A percentile compares a stretch with the other conserved stretches of the same genome.
Evolutionary conservation across 768 basidiomycete genomes (phyloP).

Genomic region (Roridomyces roridus): DNA sequence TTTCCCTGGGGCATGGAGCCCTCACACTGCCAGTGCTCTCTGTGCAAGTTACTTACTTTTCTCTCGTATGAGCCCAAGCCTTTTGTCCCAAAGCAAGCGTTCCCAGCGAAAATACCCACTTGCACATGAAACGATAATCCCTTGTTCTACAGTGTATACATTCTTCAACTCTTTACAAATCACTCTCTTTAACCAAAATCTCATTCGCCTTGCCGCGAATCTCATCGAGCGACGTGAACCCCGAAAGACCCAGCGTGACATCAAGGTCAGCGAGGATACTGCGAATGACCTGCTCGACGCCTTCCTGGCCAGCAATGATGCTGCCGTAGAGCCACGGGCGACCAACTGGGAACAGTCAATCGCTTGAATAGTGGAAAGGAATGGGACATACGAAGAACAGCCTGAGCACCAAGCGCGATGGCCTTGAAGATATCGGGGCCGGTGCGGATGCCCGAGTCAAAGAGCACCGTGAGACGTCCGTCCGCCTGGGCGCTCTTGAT

Average conservation of each 20-base stretch:
- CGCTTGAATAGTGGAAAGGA: not conserved
- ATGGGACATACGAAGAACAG: slow-evolving; percentile 62
- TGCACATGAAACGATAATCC: no score
- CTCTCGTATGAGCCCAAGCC: no score
- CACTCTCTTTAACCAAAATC: slow-evolving; percentile 52
- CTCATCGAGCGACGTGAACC: slow-evolving; percentile 63
- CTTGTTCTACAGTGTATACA: no score
- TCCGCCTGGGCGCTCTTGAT: slow-evolving; percentile 61
- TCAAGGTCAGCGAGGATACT: slow-evolving; percentile 75
- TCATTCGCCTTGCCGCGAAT: slow-evolving; percentile 65
- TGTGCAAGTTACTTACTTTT: no score
- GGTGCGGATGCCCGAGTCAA: slow-evolving; percentile 83
- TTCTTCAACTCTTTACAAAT: no score
- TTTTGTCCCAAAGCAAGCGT: no score
- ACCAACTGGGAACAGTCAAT: slow-evolving; percentile 52
- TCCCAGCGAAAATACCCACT: no score
- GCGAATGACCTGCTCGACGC: slow-evolving; percentile 76
- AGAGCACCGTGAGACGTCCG: slow-evolving; percentile 72
- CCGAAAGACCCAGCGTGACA: slow-evolving; percentile 65
- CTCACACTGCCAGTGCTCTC: no score
- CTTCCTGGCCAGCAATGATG: slow-evolving; percentile 70
- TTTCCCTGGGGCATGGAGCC: no score
- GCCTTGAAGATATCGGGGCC: slow-evolving; percentile 88
- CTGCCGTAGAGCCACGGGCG: slow-evolving; percentile 81
- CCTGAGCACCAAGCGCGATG: slow-evolving; percentile 85